phyloP scores from a whole-genome alignment of 352 stramenopile genomes.

The Elongisporangium senticosum region DNA sequence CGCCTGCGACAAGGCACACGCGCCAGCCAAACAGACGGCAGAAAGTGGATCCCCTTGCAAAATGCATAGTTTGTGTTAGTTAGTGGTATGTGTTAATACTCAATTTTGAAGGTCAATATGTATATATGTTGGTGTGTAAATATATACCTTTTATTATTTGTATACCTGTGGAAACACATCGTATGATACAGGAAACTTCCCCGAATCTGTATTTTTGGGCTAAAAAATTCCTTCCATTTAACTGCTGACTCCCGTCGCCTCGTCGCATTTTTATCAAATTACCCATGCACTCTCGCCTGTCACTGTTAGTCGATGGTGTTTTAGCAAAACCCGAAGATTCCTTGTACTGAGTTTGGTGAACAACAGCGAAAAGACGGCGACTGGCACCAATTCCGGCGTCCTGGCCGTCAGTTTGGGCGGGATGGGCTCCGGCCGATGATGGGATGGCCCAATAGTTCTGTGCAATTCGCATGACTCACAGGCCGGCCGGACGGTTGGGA shows the following conservation, averaged over 20 bases:
- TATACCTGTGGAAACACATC: neutral
- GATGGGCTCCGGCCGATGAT: neutral
- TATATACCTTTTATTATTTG: neutral
- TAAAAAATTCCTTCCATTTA: neutral
- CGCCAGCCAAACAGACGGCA: neutral
- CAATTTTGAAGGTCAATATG: too few relatives aligned
- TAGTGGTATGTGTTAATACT: too few relatives aligned
- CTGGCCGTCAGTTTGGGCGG: neutral
- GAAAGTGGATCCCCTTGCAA: neutral
- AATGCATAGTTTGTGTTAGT: neutral
- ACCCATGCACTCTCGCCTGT: neutral
- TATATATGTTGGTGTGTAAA: too few relatives aligned
- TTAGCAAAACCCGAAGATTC: neutral
- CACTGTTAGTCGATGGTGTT: neutral
- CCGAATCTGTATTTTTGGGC: neutral
- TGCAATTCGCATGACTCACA: neutral
- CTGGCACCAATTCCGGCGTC: neutral
- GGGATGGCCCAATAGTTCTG: neutral
- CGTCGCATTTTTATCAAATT: neutral
- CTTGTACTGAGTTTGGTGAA: neutral
- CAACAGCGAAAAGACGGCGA: neutral
- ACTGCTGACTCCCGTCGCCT: neutral
- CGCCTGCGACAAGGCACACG: neutral
- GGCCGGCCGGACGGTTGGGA: neutral
- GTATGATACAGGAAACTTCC: neutral